Percentiles rank a stretch among this genome's conserved stretches.
Evolutionary conservation across 208 protist genomes (phyloP).

Genomic region (Trypanosoma congolense): DNA sequence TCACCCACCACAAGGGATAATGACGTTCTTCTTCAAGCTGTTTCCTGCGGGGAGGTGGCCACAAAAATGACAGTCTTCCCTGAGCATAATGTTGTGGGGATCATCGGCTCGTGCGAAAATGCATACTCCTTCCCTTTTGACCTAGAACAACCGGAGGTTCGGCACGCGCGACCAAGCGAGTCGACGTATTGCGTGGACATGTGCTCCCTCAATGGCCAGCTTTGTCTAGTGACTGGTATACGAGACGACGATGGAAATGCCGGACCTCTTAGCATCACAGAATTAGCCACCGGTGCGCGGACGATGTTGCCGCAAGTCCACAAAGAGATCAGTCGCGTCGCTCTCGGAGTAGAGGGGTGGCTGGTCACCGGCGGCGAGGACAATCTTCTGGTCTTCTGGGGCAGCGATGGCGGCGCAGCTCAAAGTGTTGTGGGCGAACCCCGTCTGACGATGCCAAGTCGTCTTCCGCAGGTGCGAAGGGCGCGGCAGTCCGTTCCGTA

Average conservation of each 20-base stretch:
- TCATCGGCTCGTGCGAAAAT: slow-evolving; percentile 84
- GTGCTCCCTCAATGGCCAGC: slow-evolving; percentile 40
- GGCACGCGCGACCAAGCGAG: slow-evolving; percentile 41
- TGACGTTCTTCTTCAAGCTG: slow-evolving; percentile 67
- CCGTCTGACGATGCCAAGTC: neutral
- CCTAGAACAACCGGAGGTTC: slow-evolving; percentile 42
- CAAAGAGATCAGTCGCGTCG: slow-evolving; percentile 59
- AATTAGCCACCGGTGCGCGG: slow-evolving; percentile 26
- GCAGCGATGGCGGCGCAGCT: slow-evolving; percentile 7
- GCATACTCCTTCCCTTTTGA: slow-evolving; percentile 66
- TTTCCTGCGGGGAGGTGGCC: slow-evolving; percentile 67
- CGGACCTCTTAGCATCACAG: slow-evolving; percentile 41
- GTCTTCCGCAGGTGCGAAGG: neutral
- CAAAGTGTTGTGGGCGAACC: neutral
- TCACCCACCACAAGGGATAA: slow-evolving; percentile 47
- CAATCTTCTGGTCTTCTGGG: slow-evolving; percentile 72
- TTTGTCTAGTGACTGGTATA: slow-evolving; percentile 50
- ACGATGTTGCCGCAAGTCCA: slow-evolving; percentile 39
- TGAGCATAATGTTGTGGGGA: slow-evolving; percentile 30
- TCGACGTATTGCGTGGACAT: slow-evolving; percentile 77
- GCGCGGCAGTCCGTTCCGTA: neutral
- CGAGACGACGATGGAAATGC: slow-evolving; percentile 78
- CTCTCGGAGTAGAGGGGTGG: slow-evolving; percentile 51
- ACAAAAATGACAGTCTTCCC: slow-evolving; percentile 68
- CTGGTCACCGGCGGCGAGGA: slow-evolving; percentile 85